Percentiles rank a stretch among this genome's conserved stretches.
Conservation (phyloP, 202 grass and related monocot species). For the Schoenoplectus triqueter region DNA sequence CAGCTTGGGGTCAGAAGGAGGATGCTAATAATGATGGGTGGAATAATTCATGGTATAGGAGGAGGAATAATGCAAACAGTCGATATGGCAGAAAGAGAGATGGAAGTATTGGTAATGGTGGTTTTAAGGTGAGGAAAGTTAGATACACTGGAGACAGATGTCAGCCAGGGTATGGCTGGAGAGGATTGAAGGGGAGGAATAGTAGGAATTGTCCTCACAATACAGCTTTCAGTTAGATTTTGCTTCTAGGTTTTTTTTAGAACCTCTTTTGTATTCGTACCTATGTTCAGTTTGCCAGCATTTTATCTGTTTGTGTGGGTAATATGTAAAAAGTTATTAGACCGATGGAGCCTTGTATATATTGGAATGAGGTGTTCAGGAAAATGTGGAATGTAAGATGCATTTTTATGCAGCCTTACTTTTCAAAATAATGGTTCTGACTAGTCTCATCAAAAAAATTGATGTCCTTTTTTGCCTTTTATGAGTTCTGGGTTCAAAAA, state of each 20-base stretch:
- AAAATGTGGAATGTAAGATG: slow-evolving; percentile 23
- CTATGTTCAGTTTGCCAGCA: not conserved
- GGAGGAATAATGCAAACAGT: slow-evolving; percentile 16
- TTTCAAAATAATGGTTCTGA: not conserved
- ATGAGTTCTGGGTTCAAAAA: not conserved
- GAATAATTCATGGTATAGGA: slow-evolving; percentile 32
- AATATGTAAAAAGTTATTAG: not conserved
- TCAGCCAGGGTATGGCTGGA: slow-evolving; percentile 22
- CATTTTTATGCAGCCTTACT: not conserved
- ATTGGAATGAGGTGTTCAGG: not conserved
- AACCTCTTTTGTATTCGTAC: slow-evolving; percentile 3
- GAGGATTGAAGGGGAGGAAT: slow-evolving; percentile 23
- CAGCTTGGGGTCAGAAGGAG: slow-evolving; percentile 26
- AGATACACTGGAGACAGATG: slow-evolving; percentile 26
- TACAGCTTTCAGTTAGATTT: slow-evolving; percentile 16
- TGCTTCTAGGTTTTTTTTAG: not conserved
- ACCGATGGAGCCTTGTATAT: not conserved
- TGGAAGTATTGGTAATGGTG: slow-evolving; percentile 2
- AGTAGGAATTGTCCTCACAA: slow-evolving; percentile 31
- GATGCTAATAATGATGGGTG: slow-evolving; percentile 13
- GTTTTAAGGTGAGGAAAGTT: slow-evolving; percentile 36
- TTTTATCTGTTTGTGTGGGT: not conserved
- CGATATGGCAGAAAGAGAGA: slow-evolving; percentile 34
- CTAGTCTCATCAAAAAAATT: slow-evolving; percentile 9
- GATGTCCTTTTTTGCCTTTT: not conserved